Conservation (phyloP, 2,329 filamentous ascomycete species). For the Colletotrichum sp. region DNA sequence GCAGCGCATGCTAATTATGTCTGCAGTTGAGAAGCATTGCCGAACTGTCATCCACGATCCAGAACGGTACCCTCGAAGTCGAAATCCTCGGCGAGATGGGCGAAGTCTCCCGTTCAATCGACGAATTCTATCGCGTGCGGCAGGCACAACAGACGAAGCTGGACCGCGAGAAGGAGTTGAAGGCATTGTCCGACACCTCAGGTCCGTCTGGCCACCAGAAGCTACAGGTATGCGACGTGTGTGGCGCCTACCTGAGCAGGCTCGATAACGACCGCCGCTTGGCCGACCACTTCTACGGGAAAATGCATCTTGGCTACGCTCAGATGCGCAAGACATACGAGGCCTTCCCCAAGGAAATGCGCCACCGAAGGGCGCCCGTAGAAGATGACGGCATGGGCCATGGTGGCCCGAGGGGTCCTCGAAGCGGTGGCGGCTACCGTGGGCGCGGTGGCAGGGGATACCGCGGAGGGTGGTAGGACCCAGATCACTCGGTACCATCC, state of each 20-base stretch:
- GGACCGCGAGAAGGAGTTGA: conserved; percentile 86
- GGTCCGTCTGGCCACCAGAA: conserved; percentile 97
- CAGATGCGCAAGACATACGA: conserved; percentile 97
- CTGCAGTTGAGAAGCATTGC: conserved; percentile 78
- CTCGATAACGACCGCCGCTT: conserved; percentile 93
- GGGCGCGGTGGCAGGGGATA: conserved; percentile 56
- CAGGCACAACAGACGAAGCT: conserved; percentile 81
- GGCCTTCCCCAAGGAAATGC: conserved; percentile 84
- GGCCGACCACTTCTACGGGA: conserved; percentile 98
- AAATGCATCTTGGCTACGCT: conserved; percentile 98
- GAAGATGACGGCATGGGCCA: conserved; percentile 46
- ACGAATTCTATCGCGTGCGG: conserved; percentile 86
- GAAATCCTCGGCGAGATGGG: conserved; percentile 83
- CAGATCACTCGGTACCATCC: background rate
- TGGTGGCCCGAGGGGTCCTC: conserved; percentile 56
- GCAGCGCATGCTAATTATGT: conserved; percentile 32
- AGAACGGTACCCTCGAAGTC: conserved; percentile 84
- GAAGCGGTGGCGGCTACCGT: conserved; percentile 60
- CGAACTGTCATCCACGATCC: conserved; percentile 79
- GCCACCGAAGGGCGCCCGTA: conserved; percentile 67
- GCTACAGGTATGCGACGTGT: conserved; percentile 97
- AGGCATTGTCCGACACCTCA: conserved; percentile 87
- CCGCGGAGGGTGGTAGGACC: conserved; percentile 50
- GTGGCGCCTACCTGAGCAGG: conserved; percentile 89
- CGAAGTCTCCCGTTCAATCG: conserved; percentile 80